Evolutionary conservation across 2,329 filamentous ascomycete species (phyloP), one percentile per base, ranked within the genome.

Genomic region (Pseudocercospora crystallina): DNA sequence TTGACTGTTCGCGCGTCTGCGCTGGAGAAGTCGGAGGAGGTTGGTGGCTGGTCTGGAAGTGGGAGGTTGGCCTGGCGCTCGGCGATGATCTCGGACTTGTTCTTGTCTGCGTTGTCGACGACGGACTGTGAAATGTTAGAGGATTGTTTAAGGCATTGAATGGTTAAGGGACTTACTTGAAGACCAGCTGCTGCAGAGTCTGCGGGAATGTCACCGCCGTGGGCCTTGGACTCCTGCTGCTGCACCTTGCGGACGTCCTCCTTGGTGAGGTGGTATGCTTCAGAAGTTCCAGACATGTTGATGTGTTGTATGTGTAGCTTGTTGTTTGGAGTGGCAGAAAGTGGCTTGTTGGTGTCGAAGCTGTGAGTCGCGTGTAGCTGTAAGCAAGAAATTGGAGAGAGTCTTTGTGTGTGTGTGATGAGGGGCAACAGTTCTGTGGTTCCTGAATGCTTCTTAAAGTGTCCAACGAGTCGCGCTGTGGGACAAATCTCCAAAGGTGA

Each of bases 11-110:
- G 74, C 30, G 78, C 78, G 63, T 92, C 87, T 43, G 80, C 76
- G 0, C 85, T 89, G 68, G 91, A 84, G 79, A 84, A 90, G 76
- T 94, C 88, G 5, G 86, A 87, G n/a, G 82, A 73, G n/a, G 72
- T 74, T 1, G 87, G 87, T 15, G 89, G 89, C 59, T 91, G 78
- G 2, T 92, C 87, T 13, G 89, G 89, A 43, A 91, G 81, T 44
- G 87, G 87, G 30, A 95, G 83, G 72, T 90, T 89, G 69, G 83
- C 73, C 73, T 85, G 79, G 64, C 78, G 78, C 69, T 87, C 73
- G 45, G 84, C 80, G 66, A 91, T 86, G 70, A 86, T 75, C 48
- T 85, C 75, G 58, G 75, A 68, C 71, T 88, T 89, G 72, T 70
- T 68, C 59, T 68, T 58, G 54, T 61, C 56, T 49, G 62, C 29